Percentiles rank a stretch among this genome's conserved stretches.
Conservation (phyloP, 2,329 filamentous ascomycete genomes). For the Penicillium sp. region DNA sequence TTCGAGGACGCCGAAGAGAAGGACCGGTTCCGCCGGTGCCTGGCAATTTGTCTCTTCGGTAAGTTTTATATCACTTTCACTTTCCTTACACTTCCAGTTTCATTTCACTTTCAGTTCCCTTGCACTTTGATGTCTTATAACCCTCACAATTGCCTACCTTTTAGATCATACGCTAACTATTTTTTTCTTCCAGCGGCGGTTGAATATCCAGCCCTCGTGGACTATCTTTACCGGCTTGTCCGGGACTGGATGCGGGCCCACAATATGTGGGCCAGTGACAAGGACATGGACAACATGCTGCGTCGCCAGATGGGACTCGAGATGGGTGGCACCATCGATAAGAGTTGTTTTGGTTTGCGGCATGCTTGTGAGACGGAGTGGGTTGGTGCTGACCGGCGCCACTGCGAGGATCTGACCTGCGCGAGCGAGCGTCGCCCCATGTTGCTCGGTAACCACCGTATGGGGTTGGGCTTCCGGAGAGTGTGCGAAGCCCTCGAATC, state of each 20-base stretch:
- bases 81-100: neutral
- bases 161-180: conserved; percentile 6
- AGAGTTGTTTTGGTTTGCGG: conserved; percentile 17
- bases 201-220: conserved; percentile 26
- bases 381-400: conserved; percentile 26
- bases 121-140: neutral
- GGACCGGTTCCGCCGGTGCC: conserved; percentile 36
- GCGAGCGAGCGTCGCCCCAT: conserved; percentile 20
- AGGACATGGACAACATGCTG: conserved; percentile 23
- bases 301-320: conserved; percentile 29
- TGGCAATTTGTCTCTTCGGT: conserved; percentile 36
- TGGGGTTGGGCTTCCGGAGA: conserved; percentile 18
- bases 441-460: conserved; percentile 19
- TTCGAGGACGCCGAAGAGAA: conserved; percentile 29
- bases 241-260: conserved; percentile 30
- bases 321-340: conserved; percentile 20
- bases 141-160: neutral
- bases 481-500: conserved; percentile 28
- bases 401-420: conserved; percentile 30
- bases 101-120: neutral
- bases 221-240: conserved; percentile 38
- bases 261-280: conserved; percentile 6
- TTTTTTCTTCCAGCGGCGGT: conserved; percentile 23
- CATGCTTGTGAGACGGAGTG: conserved; percentile 39
- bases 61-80: conserved; percentile 5